Percentiles rank a stretch among this genome's conserved stretches.
Conservation (phyloP, 306 rosid species). For the Vigna radiata region DNA sequence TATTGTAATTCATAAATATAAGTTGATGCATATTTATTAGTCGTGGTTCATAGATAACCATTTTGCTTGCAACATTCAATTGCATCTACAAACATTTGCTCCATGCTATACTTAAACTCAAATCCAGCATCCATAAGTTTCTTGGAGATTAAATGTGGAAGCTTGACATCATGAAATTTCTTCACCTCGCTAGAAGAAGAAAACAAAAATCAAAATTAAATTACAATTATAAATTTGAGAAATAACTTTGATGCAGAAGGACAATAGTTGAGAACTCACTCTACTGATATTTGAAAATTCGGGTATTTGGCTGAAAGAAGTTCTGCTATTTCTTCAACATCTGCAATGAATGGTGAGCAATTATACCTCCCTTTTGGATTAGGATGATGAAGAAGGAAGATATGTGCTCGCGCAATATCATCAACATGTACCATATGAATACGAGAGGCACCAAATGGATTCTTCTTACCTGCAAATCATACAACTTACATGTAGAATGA, state of each 20-base stretch:
- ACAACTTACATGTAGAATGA: too few species aligned
- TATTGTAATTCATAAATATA: background rate
- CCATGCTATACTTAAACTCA: slow-evolving; percentile 52
- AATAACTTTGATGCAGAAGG: background rate
- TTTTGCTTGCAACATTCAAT: slow-evolving; percentile 46
- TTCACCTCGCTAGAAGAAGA: slow-evolving; percentile 45
- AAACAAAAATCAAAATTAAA: background rate
- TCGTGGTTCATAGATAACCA: slow-evolving; percentile 12
- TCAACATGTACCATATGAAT: slow-evolving; percentile 61
- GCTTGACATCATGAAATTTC: slow-evolving; percentile 24
- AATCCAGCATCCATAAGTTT: slow-evolving; percentile 64
- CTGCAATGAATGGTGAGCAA: slow-evolving; percentile 54
- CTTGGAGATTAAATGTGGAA: slow-evolving; percentile 51
- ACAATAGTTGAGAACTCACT: slow-evolving; percentile 50
- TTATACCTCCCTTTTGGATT: slow-evolving; percentile 61
- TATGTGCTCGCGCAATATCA: slow-evolving; percentile 62
- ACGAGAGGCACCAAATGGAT: slow-evolving; percentile 32
- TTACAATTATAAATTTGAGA: background rate
- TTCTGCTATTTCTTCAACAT: slow-evolving; percentile 40
- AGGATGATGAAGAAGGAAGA: slow-evolving; percentile 58
- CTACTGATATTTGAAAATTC: slow-evolving; percentile 48
- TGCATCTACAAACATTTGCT: slow-evolving; percentile 55
- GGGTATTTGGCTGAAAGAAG: slow-evolving; percentile 53
- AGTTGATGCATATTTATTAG: background rate
- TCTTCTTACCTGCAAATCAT: slow-evolving; percentile 54